Evolutionary conservation across 257 asterid genomes (phyloP).

Genomic region (Nicotiana knightiana): DNA sequence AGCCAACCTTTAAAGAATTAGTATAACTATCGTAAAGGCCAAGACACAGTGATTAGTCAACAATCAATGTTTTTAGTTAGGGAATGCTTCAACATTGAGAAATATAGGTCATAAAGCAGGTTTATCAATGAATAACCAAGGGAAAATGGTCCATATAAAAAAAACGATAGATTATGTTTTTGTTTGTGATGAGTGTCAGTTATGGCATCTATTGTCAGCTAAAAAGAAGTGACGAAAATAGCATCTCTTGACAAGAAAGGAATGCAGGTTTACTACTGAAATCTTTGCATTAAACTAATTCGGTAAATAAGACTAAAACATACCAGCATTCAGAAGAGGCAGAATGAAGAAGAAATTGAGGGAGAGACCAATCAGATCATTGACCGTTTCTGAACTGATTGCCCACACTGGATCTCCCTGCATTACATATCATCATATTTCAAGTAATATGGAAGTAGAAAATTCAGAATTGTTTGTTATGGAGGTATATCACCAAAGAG

Average conservation of each 20-base stretch:
- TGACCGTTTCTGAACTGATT: constrained; percentile 71
- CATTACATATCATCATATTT: constrained; percentile 6
- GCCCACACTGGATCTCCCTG: constrained; percentile 99
- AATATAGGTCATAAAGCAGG: background rate
- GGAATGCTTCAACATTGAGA: background rate
- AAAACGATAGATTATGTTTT: no score
- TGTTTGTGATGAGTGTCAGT: background rate
- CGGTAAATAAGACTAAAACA: background rate
- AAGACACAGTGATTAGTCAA: background rate
- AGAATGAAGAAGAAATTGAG: constrained; percentile 86
- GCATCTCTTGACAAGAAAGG: background rate
- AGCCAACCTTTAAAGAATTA: background rate
- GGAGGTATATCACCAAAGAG: background rate
- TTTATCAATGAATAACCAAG: background rate
- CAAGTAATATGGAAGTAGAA: background rate
- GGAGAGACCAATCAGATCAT: constrained; percentile 70
- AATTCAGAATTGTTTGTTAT: background rate
- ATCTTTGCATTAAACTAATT: background rate
- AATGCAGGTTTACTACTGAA: background rate
- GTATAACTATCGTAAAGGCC: background rate
- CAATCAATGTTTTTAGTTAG: background rate
- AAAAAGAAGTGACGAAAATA: background rate
- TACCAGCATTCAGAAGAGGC: constrained; percentile 74
- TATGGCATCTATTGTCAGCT: background rate
- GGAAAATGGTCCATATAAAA: background rate